Conservation (phyloP, 257 asterid species). For the Nicotiana tomentosiformis region DNA sequence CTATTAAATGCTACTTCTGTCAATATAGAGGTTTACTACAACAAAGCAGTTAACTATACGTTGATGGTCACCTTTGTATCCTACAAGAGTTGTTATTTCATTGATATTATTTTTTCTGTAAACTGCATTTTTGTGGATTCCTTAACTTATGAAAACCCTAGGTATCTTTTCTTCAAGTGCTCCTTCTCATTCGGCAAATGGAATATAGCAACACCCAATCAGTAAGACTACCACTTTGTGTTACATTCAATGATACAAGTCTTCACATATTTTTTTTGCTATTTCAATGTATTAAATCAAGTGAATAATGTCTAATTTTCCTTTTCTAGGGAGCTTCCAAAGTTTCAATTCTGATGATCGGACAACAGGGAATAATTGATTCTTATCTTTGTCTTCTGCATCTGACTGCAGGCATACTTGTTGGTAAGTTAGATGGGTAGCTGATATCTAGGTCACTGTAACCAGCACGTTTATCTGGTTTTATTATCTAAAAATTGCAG, state of each 20-base stretch:
- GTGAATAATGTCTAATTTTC: neutral
- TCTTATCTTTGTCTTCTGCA: constrained; percentile 95
- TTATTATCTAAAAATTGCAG: neutral
- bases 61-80: constrained; percentile 99
- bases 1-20: constrained; percentile 83
- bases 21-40: constrained; percentile 83
- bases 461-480: neutral
- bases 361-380: constrained; percentile 98
- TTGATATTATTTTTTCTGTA: neutral
- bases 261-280: neutral
- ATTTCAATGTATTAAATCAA: neutral
- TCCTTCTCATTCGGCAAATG: constrained; percentile 90
- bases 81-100: constrained; percentile 30
- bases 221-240: constrained; percentile 33
- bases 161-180: constrained; percentile 93
- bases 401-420: constrained; percentile 97
- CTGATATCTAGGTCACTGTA: neutral
- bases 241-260: neutral
- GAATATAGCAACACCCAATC: constrained; percentile 96
- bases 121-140: constrained; percentile 34
- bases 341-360: constrained; percentile 91
- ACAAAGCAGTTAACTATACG: constrained; percentile 91
- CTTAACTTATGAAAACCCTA: constrained; percentile 37
- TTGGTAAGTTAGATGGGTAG: constrained; percentile 50
- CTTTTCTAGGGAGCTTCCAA: constrained; percentile 88